Evolutionary conservation across 169 alveolate species (phyloP), one percentile per base, ranked within the genome.

Genomic region (Plasmodium gonderi): DNA sequence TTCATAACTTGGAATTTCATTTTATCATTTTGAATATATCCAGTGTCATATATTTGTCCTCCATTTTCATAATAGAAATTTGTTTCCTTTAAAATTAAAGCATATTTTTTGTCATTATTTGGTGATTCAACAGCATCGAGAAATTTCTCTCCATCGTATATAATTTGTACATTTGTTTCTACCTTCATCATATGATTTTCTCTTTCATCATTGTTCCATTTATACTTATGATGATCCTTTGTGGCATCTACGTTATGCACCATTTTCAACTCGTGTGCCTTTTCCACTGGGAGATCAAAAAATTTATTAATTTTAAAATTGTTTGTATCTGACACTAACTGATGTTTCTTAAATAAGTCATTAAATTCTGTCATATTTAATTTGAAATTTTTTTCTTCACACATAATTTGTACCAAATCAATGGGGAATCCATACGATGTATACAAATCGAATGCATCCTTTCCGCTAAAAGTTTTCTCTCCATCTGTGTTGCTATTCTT

Each of bases 401-500:
- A 98, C 99, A 98, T 98, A 29, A 98, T 87, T 94, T 97, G 97
- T 26, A 99, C 97, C 26, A 98, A 96, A 83, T 98, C 99, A 85
- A 96, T 95, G 0, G 99, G 99, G 72, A 98, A 98, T 17, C 99
- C 99, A 79, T 95, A 98, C 2, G 99, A 97, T 8, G 98, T 96
- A 83, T 96, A 97, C 54, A 98, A 96, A 76, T 96, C 94, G 80
- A 98, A 98, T 6, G 99, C 98, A 26, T 96, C 98, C 4, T 83
- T 74, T 3, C 97, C 98, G 47, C 96, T 95, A 38, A 97, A 92
- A 4, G 90, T 75, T 0, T 60, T 60, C 7, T 60, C 72, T 36
- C 72, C 60, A 40, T 5, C 65, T 11, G 17, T 31, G 40, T 36
- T 85, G 51, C n/a, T 45, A 0, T 44, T 51, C 49, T 45, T 90